Percentiles rank a stretch among this genome's conserved stretches.
Conservation (phyloP, 2,329 filamentous ascomycete genomes). For the Talaromyces sp. region DNA sequence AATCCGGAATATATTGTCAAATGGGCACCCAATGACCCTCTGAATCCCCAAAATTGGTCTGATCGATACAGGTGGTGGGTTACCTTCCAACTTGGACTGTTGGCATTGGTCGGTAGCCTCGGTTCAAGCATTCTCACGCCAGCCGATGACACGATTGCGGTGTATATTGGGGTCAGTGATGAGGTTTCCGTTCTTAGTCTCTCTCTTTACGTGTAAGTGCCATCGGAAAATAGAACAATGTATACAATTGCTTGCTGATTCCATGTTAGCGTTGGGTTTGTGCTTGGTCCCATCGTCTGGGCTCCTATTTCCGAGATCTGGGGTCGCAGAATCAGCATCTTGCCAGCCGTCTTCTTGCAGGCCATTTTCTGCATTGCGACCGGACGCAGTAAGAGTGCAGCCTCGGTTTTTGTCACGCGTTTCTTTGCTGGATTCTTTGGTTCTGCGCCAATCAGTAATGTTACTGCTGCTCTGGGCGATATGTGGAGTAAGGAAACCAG, state of each 20-base stretch:
- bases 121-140: conserved; percentile 54
- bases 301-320: conserved; percentile 61
- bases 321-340: conserved; percentile 46
- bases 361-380: conserved; percentile 9
- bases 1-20: conserved; percentile 16
- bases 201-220: conserved; percentile 18
- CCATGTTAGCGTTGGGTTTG: conserved; percentile 50
- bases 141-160: conserved; percentile 45
- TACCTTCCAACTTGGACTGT: conserved; percentile 51
- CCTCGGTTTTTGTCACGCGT: conserved; percentile 32
- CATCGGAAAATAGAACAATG: not conserved
- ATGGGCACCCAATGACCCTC: conserved; percentile 32
- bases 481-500: conserved; percentile 60
- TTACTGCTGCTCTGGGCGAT: conserved; percentile 66
- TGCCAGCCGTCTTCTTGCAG: conserved; percentile 54
- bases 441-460: conserved; percentile 66
- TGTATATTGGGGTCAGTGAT: conserved; percentile 35
- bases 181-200: conserved; percentile 15
- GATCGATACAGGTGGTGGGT: conserved; percentile 48
- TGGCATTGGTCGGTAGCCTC: conserved; percentile 52
- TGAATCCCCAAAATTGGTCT: conserved; percentile 52
- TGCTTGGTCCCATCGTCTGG: conserved; percentile 58
- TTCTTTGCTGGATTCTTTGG: conserved; percentile 65
- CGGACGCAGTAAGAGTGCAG: not conserved
- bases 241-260: not conserved